Evolutionary conservation across 2,329 filamentous ascomycete species (phyloP).

Genomic region (Blumeria graminis): DNA sequence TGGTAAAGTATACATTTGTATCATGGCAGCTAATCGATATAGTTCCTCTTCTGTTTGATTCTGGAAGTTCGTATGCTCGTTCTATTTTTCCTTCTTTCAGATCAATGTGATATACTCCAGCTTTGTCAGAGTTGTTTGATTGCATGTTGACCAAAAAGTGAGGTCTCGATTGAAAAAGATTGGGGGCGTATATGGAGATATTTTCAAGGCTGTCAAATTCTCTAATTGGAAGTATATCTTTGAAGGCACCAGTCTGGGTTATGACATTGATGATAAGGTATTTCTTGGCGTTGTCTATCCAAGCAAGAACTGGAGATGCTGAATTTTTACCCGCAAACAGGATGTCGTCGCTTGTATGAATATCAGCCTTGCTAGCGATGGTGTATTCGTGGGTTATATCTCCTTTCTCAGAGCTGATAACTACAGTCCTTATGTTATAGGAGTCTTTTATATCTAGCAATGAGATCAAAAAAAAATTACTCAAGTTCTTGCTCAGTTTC

Average conservation of each 20-base stretch:
- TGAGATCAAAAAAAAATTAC: conserved; percentile 53
- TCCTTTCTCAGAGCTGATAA: conserved; percentile 50
- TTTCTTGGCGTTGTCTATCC: conserved; percentile 38
- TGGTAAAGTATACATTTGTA: conserved; percentile 72
- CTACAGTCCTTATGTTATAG: conserved; percentile 52
- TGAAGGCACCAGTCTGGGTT: conserved; percentile 27
- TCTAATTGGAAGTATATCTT: conserved; percentile 25
- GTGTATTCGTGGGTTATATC: conserved; percentile 45
- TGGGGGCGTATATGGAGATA: conserved; percentile 47
- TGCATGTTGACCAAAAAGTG: conserved; percentile 73
- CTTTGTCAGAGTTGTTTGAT: conserved; percentile 47
- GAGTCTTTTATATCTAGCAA: conserved; percentile 45
- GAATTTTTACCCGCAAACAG: conserved; percentile 56
- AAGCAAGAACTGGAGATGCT: conserved; percentile 48
- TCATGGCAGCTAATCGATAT: conserved; percentile 58
- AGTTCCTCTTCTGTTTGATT: conserved; percentile 41
- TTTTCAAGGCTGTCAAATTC: conserved; percentile 26
- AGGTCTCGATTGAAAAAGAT: conserved; percentile 42
- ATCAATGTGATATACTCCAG: conserved; percentile 67
- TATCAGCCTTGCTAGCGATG: conserved; percentile 50
- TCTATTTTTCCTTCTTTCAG: conserved; percentile 40
- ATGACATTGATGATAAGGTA: conserved; percentile 50
- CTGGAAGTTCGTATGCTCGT: conserved; percentile 63
- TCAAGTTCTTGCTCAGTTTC: conserved; percentile 44
- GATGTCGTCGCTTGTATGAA: conserved; percentile 37